Conservation (phyloP, 1,284 basidiomycete species). For the Coniferiporia sulphurascens region DNA sequence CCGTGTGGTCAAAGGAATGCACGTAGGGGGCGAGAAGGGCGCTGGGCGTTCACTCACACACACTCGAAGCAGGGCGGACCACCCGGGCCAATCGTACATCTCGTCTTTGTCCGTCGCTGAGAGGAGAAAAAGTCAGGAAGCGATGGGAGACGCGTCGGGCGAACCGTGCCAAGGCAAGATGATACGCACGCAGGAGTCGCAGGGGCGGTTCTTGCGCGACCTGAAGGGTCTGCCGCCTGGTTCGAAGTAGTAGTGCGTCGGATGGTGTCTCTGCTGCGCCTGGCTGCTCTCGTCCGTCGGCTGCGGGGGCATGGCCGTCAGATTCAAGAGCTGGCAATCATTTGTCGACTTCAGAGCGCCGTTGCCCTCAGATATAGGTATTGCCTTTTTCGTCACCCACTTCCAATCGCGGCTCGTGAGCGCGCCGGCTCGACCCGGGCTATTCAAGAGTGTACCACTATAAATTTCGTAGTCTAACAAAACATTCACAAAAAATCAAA, state of each 20-base stretch:
- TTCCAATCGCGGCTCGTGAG: neutral
- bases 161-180: neutral
- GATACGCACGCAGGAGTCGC: conserved; percentile 1
- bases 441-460: neutral
- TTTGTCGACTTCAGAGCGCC: neutral
- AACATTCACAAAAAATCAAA: neutral
- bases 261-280: neutral
- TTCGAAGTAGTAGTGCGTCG: conserved; percentile 9
- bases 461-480: neutral
- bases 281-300: neutral
- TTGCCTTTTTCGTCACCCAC: neutral
- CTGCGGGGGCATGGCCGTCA: neutral
- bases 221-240: conserved; percentile 8
- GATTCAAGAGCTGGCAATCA: neutral
- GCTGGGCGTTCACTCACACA: conserved; percentile 19
- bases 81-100: conserved; percentile 23
- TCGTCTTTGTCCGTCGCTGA: conserved; percentile 23
- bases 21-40: neutral
- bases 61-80: conserved; percentile 26
- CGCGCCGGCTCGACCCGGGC: too few relatives aligned
- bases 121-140: neutral
- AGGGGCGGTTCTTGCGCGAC: conserved; percentile 4
- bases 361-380: neutral
- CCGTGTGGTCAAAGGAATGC: neutral
- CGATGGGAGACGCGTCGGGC: neutral